A percentile compares a stretch with the other conserved stretches of the same genome.
Conservation (phyloP, 306 rosid species). For the Gastrolobium bilobum region DNA sequence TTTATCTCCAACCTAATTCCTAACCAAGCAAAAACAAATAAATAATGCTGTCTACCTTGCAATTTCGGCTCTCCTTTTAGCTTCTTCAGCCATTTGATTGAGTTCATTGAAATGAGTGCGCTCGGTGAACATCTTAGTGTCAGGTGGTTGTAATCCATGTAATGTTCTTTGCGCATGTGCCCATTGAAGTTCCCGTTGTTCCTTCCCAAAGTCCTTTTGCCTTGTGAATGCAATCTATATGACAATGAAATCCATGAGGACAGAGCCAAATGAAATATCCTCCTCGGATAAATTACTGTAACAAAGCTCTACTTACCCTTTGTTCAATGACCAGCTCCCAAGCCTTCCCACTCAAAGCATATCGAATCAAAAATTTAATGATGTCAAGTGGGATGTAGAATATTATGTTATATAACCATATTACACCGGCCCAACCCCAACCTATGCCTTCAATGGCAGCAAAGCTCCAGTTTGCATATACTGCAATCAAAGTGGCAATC, state of each 20-base stretch:
- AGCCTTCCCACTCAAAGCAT: slow-evolving; percentile 85
- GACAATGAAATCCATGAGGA: slow-evolving; percentile 38
- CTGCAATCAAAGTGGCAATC: slow-evolving; percentile 92
- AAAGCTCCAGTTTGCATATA: slow-evolving; percentile 87
- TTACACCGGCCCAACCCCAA: slow-evolving; percentile 98
- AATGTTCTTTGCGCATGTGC: slow-evolving; percentile 93
- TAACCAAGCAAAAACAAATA: background rate
- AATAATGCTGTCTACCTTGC: slow-evolving; percentile 63
- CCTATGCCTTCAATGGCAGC: slow-evolving; percentile 95
- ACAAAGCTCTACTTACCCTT: slow-evolving; percentile 63
- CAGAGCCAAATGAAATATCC: background rate
- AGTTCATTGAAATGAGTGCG: slow-evolving; percentile 83
- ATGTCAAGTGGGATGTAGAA: slow-evolving; percentile 85
- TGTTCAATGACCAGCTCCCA: slow-evolving; percentile 97
- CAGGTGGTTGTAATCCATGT: slow-evolving; percentile 86
- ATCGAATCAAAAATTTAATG: slow-evolving; percentile 82
- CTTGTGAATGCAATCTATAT: slow-evolving; percentile 90
- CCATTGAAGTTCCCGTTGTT: slow-evolving; percentile 95
- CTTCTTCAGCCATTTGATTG: slow-evolving; percentile 95
- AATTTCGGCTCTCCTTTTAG: slow-evolving; percentile 93
- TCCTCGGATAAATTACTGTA: background rate
- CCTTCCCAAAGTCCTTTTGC: slow-evolving; percentile 97
- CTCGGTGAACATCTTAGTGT: slow-evolving; percentile 84
- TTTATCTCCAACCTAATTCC: background rate
- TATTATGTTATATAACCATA: slow-evolving; percentile 86